phyloP scores from a whole-genome alignment of 2,329 filamentous ascomycete species.

The Phoma sp. region DNA sequence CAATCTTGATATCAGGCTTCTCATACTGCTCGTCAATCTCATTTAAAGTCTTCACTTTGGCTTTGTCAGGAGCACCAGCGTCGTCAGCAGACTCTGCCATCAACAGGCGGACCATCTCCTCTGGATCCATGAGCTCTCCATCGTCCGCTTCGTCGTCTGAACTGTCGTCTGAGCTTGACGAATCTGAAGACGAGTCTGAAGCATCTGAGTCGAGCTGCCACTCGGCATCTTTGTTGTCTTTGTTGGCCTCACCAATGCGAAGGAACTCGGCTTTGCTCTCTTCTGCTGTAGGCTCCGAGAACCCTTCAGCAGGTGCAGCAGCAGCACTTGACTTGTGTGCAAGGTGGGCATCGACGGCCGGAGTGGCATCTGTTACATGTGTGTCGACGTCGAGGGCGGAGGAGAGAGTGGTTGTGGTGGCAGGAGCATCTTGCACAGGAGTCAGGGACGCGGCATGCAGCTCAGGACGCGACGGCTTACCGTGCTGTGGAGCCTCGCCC shows the following conservation, averaged over 20 bases:
- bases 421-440: conserved; percentile 30
- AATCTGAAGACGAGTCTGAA: conserved; percentile 62
- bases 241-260: conserved; percentile 52
- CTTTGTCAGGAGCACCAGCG: conserved; percentile 69
- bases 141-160: conserved; percentile 69
- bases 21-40: conserved; percentile 62
- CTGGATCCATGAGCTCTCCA: conserved; percentile 71
- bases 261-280: conserved; percentile 51
- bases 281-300: conserved; percentile 22
- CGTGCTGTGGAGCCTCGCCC: conserved; percentile 33
- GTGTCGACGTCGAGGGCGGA: conserved; percentile 23
- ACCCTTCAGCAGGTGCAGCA: conserved; percentile 15
- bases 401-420: conserved; percentile 19
- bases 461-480: conserved; percentile 34
- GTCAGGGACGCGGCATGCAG: conserved; percentile 29
- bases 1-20: conserved; percentile 80
- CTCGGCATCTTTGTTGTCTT: conserved; percentile 67
- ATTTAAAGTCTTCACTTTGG: conserved; percentile 78
- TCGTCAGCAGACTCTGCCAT: conserved; percentile 86
- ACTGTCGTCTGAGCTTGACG: conserved; percentile 55
- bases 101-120: conserved; percentile 81
- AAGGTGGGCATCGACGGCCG: conserved; percentile 20
- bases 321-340: conserved; percentile 14
- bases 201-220: conserved; percentile 75
- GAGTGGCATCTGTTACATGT: conserved; percentile 24